These are phyloP conservation scores for Dimargaris xerosporica DNA, from an alignment of 192 early-diverging fungal genomes.

Conservation along the genomic window DNA sequence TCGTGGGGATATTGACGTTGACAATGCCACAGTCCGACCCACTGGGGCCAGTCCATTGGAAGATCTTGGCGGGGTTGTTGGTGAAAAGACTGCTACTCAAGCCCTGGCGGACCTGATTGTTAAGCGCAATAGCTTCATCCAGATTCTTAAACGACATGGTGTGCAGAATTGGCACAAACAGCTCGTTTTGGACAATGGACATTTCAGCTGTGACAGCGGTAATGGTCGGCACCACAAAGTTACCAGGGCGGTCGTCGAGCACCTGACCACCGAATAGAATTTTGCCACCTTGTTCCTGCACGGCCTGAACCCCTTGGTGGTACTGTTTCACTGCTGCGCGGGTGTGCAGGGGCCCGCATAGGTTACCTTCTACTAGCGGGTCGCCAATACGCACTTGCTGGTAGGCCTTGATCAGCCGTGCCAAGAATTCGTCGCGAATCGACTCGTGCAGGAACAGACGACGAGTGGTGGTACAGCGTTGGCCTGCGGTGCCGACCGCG, in stretches of 20 bases:
- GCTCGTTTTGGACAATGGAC: slow-evolving; percentile 76
- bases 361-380: slow-evolving; percentile 60
- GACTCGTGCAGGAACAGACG: slow-evolving; percentile 77
- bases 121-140: slow-evolving; percentile 71
- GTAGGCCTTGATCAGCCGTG: slow-evolving; percentile 68
- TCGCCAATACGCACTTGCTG: slow-evolving; percentile 74
- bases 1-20: slow-evolving; percentile 93
- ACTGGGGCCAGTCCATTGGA: slow-evolving; percentile 82
- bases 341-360: slow-evolving; percentile 90
- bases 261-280: slow-evolving; percentile 75
- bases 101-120: slow-evolving; percentile 85
- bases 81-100: slow-evolving; percentile 79
- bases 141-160: slow-evolving; percentile 62
- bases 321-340: slow-evolving; percentile 61
- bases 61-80: slow-evolving; percentile 55
- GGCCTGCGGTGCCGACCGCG: slow-evolving; percentile 90
- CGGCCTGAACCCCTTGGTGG: slow-evolving; percentile 54
- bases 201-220: slow-evolving; percentile 62
- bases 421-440: slow-evolving; percentile 73
- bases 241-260: slow-evolving; percentile 49
- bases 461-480: slow-evolving; percentile 88
- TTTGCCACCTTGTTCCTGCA: slow-evolving; percentile 70
- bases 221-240: slow-evolving; percentile 88
- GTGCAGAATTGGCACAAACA: slow-evolving; percentile 90
- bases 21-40: slow-evolving; percentile 89